Conservation (phyloP, 306 rosid genomes). For the Rubus parviflorus region DNA sequence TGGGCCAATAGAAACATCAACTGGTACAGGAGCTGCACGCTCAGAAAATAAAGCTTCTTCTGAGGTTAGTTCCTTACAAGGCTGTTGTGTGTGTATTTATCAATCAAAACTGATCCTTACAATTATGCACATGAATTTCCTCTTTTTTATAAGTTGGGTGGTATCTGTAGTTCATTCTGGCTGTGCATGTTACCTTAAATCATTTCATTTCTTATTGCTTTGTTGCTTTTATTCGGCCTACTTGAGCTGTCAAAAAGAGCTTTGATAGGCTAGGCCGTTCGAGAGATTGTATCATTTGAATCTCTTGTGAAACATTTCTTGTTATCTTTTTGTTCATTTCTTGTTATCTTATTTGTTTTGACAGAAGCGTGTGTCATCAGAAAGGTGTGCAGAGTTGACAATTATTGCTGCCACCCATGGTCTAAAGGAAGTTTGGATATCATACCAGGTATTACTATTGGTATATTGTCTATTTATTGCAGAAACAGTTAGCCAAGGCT, state of each 20-base stretch:
- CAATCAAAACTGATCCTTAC: background rate
- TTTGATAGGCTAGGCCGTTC: background rate
- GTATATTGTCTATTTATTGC: background rate
- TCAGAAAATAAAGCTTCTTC: conserved; percentile 38
- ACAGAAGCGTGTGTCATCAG: conserved; percentile 83
- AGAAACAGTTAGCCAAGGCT: background rate
- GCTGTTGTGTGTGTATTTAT: conserved; percentile 6
- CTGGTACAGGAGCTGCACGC: conserved; percentile 37
- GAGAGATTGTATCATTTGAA: conserved; percentile 9
- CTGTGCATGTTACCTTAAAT: background rate
- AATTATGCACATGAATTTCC: background rate
- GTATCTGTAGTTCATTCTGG: background rate
- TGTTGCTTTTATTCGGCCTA: conserved; percentile 9
- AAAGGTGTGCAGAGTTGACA: conserved; percentile 83
- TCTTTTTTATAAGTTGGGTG: background rate
- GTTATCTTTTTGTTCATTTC: background rate
- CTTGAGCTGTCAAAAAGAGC: conserved; percentile 11
- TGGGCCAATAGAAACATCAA: conserved; percentile 85
- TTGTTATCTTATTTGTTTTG: conserved; percentile 19
- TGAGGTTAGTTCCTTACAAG: conserved; percentile 56
- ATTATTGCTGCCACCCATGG: conserved; percentile 89
- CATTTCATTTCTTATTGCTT: background rate
- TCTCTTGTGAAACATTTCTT: conserved; percentile 7
- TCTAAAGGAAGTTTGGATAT: conserved; percentile 96
- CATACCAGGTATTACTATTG: conserved; percentile 67